These are phyloP conservation scores for Dryas alaskensis DNA, from an alignment of 306 rosid species.

Conservation along the genomic window DNA sequence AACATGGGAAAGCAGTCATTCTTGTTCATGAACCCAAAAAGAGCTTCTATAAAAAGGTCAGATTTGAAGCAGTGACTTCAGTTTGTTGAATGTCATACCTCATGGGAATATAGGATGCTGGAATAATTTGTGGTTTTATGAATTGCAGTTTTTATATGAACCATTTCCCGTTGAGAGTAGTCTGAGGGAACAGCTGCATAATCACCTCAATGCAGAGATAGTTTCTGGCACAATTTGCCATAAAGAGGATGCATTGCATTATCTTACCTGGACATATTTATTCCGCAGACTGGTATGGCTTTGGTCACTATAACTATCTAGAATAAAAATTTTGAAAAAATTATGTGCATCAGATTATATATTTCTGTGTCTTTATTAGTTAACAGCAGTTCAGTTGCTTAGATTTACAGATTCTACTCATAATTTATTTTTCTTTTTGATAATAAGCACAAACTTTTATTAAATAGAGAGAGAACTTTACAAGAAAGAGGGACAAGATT, in stretches of 20 bases:
- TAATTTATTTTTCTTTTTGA: not conserved
- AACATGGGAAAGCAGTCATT: slow-evolving; percentile 97
- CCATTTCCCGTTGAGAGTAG: slow-evolving; percentile 99
- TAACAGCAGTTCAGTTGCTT: not conserved
- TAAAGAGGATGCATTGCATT: slow-evolving; percentile 92
- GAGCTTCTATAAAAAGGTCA: slow-evolving; percentile 95
- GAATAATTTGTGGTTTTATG: slow-evolving; percentile 27
- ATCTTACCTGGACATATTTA: slow-evolving; percentile 95
- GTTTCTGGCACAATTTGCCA: slow-evolving; percentile 92
- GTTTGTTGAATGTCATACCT: slow-evolving; percentile 12
- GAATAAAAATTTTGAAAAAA: not conserved
- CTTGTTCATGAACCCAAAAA: slow-evolving; percentile 99
- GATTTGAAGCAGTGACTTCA: slow-evolving; percentile 13
- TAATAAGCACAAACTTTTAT: not conserved
- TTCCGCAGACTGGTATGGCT: slow-evolving; percentile 88
- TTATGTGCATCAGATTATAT: not conserved
- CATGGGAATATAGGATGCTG: slow-evolving; percentile 8
- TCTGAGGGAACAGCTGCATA: slow-evolving; percentile 80
- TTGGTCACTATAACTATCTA: slow-evolving; percentile 1
- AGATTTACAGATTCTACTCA: too few species aligned
- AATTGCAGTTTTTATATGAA: slow-evolving; percentile 86
- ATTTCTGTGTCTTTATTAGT: not conserved
- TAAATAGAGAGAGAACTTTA: too few species aligned
- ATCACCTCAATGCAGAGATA: slow-evolving; percentile 89
- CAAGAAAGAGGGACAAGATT: too few species aligned